phyloP scores from a whole-genome alignment of 2,329 filamentous ascomycete species.

The Aplosporella prunicola region DNA sequence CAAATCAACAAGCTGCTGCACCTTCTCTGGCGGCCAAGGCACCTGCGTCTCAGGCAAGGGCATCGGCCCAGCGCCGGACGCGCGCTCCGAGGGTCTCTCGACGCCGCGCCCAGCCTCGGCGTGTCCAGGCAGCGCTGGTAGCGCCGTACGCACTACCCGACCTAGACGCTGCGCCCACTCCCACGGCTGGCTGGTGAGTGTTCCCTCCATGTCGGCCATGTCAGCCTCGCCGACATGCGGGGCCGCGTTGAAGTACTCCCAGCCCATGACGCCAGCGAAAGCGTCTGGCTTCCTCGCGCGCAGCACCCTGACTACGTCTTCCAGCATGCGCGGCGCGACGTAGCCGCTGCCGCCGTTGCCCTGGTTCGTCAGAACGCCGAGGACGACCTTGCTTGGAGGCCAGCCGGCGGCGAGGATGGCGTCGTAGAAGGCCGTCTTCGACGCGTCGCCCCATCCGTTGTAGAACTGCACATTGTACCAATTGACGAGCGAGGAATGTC shows the following conservation, averaged over 20 bases:
- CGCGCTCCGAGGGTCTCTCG: neutral
- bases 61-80: conserved; percentile 13
- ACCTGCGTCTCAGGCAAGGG: conserved; percentile 25
- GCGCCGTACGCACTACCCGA: conserved; percentile 24
- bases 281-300: conserved; percentile 46
- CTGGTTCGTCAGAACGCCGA: conserved; percentile 73
- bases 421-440: conserved; percentile 42
- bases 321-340: conserved; percentile 50
- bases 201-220: conserved; percentile 42
- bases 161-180: conserved; percentile 68
- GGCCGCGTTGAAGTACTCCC: conserved; percentile 83
- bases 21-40: conserved; percentile 33
- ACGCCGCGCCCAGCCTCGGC: conserved; percentile 16
- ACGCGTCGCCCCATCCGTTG: conserved; percentile 71
- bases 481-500: conserved; percentile 44
- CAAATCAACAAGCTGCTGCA: conserved; percentile 35
- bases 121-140: conserved; percentile 10
- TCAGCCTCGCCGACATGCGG: conserved; percentile 21
- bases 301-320: conserved; percentile 48
- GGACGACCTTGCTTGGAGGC: conserved; percentile 62
- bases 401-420: conserved; percentile 55
- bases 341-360: conserved; percentile 54
- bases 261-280: conserved; percentile 90
- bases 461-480: conserved; percentile 96
- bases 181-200: conserved; percentile 51